Conservation (phyloP, 2,329 filamentous ascomycete species). For the Neurospora sp. region DNA sequence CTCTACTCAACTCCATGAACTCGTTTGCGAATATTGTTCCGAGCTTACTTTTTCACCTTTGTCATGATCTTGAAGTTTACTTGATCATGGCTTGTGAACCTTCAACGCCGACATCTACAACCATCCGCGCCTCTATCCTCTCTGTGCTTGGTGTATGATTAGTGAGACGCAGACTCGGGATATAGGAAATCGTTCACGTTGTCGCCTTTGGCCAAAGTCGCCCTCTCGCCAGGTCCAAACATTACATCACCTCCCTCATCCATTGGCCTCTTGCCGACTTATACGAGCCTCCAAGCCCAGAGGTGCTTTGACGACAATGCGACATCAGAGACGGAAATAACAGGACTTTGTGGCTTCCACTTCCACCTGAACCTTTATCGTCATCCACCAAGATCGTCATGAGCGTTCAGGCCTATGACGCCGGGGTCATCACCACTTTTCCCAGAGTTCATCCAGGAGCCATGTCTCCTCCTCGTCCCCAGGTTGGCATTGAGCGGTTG, state of each 20-base stretch:
- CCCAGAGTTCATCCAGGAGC: conserved; percentile 36
- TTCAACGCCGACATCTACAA: not conserved
- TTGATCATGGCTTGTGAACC: not conserved
- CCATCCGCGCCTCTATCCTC: not conserved
- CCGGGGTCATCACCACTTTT: conserved; percentile 32
- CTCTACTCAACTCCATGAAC: not conserved
- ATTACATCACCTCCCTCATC: not conserved
- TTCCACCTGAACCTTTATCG: not conserved
- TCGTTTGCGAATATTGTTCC: not conserved
- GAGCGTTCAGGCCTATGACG: conserved; percentile 30
- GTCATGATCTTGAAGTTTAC: not conserved
- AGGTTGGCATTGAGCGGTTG: conserved; percentile 72
- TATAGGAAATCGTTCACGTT: not conserved
- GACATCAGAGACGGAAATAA: not conserved
- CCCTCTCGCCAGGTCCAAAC: not conserved
- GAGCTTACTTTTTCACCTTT: not conserved
- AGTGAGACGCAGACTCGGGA: not conserved
- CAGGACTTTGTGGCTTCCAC: not conserved
- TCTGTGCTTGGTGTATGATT: not conserved
- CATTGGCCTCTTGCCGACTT: not conserved
- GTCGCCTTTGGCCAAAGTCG: not conserved
- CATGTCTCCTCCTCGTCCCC: conserved; percentile 54
- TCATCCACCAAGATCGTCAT: conserved; percentile 15
- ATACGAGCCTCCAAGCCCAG: not conserved
- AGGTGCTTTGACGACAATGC: not conserved